A percentile compares a stretch with the other conserved stretches of the same genome.
phyloP scores from a whole-genome alignment of 176 grass and related monocot species.

The Rhynchospora tenuis region DNA sequence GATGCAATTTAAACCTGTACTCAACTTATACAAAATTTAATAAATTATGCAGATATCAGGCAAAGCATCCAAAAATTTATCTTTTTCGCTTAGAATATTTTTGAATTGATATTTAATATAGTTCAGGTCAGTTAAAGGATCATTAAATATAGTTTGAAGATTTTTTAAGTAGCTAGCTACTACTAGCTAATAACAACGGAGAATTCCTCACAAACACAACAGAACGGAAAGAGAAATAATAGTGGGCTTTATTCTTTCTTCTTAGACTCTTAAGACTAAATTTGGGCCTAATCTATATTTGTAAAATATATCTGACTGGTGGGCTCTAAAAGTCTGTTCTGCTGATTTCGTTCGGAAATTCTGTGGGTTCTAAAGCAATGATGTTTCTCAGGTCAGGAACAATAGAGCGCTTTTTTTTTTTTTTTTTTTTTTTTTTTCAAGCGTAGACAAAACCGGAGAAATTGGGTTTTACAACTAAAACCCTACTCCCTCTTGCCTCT shows the following conservation, averaged over 20 bases:
- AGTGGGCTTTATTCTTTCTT: not conserved
- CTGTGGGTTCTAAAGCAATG: not conserved
- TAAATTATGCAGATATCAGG: no score
- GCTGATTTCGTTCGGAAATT: not conserved
- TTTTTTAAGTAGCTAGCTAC: no score
- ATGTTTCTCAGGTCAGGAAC: not conserved
- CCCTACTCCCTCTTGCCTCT: conserved; percentile 37
- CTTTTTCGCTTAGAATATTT: not conserved
- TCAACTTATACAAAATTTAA: not conserved
- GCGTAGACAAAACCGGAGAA: not conserved
- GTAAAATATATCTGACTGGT: not conserved
- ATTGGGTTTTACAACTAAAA: conserved; percentile 34
- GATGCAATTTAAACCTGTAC: not conserved
- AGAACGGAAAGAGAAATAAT: not conserved
- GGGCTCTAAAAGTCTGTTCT: not conserved
- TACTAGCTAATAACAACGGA: no score
- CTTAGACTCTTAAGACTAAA: not conserved
- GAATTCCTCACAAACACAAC: no score
- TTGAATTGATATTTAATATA: not conserved
- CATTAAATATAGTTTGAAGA: no score
- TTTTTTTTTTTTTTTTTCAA: not conserved
- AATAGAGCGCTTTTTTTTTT: not conserved
- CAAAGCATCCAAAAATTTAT: no score
- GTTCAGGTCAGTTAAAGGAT: not conserved
- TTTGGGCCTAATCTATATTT: not conserved